Conservation (phyloP, 371 early-diverging fungal species). For the Circinella minor region DNA sequence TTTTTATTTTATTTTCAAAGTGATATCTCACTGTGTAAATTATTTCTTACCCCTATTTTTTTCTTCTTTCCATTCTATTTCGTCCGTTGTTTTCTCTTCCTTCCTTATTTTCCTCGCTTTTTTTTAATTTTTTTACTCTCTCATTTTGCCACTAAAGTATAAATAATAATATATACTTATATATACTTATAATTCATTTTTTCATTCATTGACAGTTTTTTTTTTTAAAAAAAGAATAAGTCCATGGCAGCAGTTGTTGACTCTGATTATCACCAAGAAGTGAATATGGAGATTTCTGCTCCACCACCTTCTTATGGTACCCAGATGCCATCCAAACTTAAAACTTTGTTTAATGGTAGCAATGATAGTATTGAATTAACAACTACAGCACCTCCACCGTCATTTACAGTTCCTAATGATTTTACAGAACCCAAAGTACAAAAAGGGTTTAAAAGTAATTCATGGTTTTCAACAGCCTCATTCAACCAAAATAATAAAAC, state of each 20-base stretch:
- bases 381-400: not conserved
- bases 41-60: slow-evolving; percentile 1
- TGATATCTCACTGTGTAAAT: not conserved
- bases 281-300: slow-evolving; percentile 32
- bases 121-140: not conserved
- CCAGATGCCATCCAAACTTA: slow-evolving; percentile 36
- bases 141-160: not conserved
- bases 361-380: not conserved
- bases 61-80: not conserved
- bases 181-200: no score
- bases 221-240: not conserved
- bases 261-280: slow-evolving; percentile 21
- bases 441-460: slow-evolving; percentile 38
- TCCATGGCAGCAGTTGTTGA: slow-evolving; percentile 9
- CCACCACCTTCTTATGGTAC: slow-evolving; percentile 46
- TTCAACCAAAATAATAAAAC: slow-evolving; percentile 30
- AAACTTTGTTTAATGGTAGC: slow-evolving; percentile 31
- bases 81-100: not conserved
- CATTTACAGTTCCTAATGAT: slow-evolving; percentile 43
- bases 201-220: no score
- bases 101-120: not conserved
- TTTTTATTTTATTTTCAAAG: not conserved
- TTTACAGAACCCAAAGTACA: slow-evolving; percentile 31
- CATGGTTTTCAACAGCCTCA: slow-evolving; percentile 40
- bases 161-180: not conserved